phyloP scores from a whole-genome alignment of 1,139 yeast species.

The Diutina mesorugosa region DNA sequence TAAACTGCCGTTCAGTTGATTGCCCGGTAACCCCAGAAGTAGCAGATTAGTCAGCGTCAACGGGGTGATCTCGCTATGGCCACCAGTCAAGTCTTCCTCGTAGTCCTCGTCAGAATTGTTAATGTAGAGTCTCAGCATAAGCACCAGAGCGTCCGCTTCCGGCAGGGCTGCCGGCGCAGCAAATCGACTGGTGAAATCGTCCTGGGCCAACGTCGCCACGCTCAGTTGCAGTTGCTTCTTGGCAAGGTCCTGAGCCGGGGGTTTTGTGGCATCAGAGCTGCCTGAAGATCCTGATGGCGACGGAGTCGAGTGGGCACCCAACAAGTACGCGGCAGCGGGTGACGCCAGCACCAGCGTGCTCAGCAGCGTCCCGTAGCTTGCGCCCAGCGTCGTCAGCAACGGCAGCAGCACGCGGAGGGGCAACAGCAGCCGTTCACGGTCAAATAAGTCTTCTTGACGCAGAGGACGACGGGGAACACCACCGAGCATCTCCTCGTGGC shows the following conservation, averaged over 20 bases:
- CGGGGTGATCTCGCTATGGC: slow-evolving; percentile 16
- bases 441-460: background rate
- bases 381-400: background rate
- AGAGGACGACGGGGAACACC: background rate
- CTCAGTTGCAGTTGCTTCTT: background rate
- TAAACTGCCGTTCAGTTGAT: background rate
- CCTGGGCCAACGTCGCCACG: background rate
- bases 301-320: background rate
- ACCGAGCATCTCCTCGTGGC: background rate
- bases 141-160: background rate
- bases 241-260: background rate
- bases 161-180: background rate
- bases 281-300: background rate
- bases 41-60: slow-evolving; percentile 23
- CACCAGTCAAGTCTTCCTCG: slow-evolving; percentile 9
- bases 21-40: background rate
- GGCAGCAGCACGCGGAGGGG: background rate
- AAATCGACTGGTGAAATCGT: background rate
- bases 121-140: background rate
- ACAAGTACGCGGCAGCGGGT: background rate
- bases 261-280: background rate
- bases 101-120: slow-evolving; percentile 5
- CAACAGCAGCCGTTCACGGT: background rate
- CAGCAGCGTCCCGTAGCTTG: background rate
- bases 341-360: background rate